Evolutionary conservation across 2,329 filamentous ascomycete species (phyloP).

Genomic region (Sclerotinia nivalis): DNA sequence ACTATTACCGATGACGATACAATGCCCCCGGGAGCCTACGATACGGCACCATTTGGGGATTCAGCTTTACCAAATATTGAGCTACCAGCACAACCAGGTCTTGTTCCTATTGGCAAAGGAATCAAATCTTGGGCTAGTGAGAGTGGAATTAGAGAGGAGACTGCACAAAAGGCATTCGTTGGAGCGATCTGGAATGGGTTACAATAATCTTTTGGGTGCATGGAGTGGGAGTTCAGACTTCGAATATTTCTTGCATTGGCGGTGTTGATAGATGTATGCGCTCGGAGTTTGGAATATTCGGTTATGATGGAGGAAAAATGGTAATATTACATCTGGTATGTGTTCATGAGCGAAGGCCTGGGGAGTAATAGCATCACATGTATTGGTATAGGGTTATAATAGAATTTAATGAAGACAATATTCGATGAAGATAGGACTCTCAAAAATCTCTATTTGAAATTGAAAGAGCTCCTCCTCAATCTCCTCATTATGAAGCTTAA

Average conservation of each 20-base stretch:
- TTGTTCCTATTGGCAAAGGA: slow-evolving; percentile 7
- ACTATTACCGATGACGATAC: background rate
- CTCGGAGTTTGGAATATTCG: background rate
- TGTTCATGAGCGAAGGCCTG: background rate
- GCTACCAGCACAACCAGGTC: background rate
- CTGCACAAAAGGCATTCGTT: slow-evolving; percentile 19
- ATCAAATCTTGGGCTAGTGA: slow-evolving; percentile 18
- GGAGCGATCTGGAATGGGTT: slow-evolving; percentile 20
- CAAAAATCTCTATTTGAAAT: too few species aligned
- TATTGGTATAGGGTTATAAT: background rate
- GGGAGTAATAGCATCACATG: background rate
- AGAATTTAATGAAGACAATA: background rate
- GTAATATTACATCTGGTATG: background rate
- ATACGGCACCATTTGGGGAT: slow-evolving; percentile 15
- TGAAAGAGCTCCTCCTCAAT: too few species aligned
- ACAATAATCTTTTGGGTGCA: background rate
- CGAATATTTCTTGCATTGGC: background rate
- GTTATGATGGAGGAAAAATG: background rate
- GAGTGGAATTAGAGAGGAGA: slow-evolving; percentile 13
- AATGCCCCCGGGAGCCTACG: slow-evolving; percentile 8
- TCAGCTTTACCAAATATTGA: slow-evolving; percentile 10
- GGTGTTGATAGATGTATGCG: background rate
- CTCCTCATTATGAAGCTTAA: too few species aligned
- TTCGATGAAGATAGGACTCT: background rate
- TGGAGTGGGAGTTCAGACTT: background rate